Evolutionary conservation across 2,329 filamentous ascomycete species (phyloP), one percentile per base, ranked within the genome.

Genomic region (Zalaria obscura): DNA sequence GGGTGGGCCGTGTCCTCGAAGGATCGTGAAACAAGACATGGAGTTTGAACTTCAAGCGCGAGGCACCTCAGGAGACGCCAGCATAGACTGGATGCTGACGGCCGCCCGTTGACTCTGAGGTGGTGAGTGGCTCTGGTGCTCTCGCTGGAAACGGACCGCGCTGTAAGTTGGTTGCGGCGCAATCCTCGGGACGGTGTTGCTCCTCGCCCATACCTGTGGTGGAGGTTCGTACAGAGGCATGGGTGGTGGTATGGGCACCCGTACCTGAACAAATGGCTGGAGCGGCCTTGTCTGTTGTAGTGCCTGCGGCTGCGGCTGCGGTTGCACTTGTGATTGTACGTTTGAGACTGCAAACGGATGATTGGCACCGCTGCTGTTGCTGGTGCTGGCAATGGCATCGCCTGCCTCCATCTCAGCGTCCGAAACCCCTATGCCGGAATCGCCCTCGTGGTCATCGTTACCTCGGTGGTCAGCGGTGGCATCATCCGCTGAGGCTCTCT

Each of bases 401-500:
- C 25, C 38, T 44, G 42, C 32, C 45, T 60, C 57, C 50, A 53
- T 60, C 53, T 69, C 66, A 60, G 62, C 58, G 56, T 70, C 67
- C 55, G 66, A 69, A 54, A 63, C 56, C 50, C 73, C 78, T 65
- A 83, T 74, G 55, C 76, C 79, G 64, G 76, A 81, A 65, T 85
- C 80, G 65, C 83, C 80, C 64, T 64, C 58, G 50, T 65, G 53
- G 45, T 55, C 60, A 50, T 64, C 60, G 53, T 55, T 66, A 63
- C 61, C 64, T 52, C 45, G 50, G 18, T 18, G 18, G 34, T 56
- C 51, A 37, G 50, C 47, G 40, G 48, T 48, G 43, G 42, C 50
- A 34, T 47, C 44, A 52, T 47, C 68, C 74, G 75, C 64, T 78
- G 50, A 47, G 18, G 50, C 78, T 53, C 78, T 78, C 49, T 78